These are phyloP conservation scores for Kodamaea restingae DNA, from an alignment of 805 yeast genomes.

Conservation along the genomic window DNA sequence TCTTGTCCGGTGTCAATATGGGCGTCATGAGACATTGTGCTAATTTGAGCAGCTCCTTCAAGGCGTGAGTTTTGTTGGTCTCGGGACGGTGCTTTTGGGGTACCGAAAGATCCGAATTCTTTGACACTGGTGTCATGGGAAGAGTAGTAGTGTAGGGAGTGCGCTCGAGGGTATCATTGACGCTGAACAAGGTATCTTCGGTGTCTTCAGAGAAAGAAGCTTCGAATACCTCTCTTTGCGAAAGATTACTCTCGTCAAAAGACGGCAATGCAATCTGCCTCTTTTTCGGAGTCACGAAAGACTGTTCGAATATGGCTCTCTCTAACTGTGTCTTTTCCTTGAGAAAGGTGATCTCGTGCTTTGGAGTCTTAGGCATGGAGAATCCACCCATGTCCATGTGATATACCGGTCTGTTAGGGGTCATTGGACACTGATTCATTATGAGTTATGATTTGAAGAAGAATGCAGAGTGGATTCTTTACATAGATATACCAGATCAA, in stretches of 20 bases:
- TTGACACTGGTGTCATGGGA: background rate
- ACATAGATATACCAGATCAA: background rate
- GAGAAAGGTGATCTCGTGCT: background rate
- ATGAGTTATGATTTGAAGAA: background rate
- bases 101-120: background rate
- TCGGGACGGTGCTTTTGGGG: background rate
- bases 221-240: too few relatives aligned
- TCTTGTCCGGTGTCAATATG: background rate
- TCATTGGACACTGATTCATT: background rate
- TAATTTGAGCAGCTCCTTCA: background rate
- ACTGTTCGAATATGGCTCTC: too few relatives aligned
- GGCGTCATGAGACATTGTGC: conserved; percentile 2
- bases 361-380: background rate
- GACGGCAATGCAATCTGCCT: too few relatives aligned
- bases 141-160: too few relatives aligned
- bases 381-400: too few relatives aligned
- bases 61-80: background rate
- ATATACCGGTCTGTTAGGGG: background rate
- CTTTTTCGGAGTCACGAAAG: too few relatives aligned
- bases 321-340: too few relatives aligned
- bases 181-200: too few relatives aligned
- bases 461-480: background rate
- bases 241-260: too few relatives aligned
- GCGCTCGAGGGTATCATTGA: too few relatives aligned
- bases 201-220: too few relatives aligned